Base-by-base conservation (phyloP, 805 yeast genomes). In the Yarrowia phangngaensis region DNA sequence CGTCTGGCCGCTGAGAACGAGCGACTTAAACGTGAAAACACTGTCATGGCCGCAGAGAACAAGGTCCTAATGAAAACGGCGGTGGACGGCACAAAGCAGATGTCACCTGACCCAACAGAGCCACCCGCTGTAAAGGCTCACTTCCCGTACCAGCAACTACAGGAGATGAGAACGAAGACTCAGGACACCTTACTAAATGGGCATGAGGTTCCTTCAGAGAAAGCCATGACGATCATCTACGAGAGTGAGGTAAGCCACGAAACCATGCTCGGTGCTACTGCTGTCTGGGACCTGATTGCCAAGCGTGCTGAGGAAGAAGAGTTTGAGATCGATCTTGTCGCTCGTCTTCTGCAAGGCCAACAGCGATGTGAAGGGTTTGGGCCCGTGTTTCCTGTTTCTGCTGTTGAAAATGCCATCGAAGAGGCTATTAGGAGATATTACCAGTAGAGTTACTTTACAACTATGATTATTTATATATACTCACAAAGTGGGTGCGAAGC, bases 361-460 rank as follows among this genome's bases (percentile, higher is more conserved):
- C 95, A 84, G 60, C 71, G 68, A 28, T 86, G 95, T 59, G 90
- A 85, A 60, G 92, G 89, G 2, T 73, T 69, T 57, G 95, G 95
- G 0, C 60, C 64, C n/a, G 64, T 58, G 11, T 60, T 51, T 30
- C 51, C 57, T 1, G 50, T 60, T 19, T 17, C 29, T 3, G 54
- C 46, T 8, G 60, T 60, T 14, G 36, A 59, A 11, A 47, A 53
- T 9, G 58, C 55, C 26, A 57, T 58, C 22, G 35, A 41, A 16
- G 24, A 51, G 17, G 55, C 59, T 20, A 35, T 45, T 6, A 16
- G 32, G 6, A 29, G n/a, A n/a, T n/a, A n/a, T n/a, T n/a, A n/a
- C n/a, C 9, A 9, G 27, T 24, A 24, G 9, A 9, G 9, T 24
- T 24, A 24, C 27, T 24, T 24, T 24, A n/a, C n/a, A n/a, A 12